Conservation (phyloP, 2,329 filamentous ascomycete genomes). For the Ascochyta lentis region DNA sequence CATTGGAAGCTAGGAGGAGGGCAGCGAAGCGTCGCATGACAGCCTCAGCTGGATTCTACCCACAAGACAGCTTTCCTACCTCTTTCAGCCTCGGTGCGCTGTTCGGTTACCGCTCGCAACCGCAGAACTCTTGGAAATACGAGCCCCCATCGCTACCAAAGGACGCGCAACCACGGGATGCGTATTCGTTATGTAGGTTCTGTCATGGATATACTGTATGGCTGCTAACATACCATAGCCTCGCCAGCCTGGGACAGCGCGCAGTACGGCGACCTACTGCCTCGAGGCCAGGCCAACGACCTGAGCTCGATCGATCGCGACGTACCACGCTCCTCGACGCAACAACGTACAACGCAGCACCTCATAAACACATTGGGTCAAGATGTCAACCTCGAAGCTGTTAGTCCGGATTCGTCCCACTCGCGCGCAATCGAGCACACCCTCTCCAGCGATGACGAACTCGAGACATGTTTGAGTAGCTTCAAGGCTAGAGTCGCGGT, state of each 20-base stretch:
- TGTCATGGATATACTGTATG: not conserved
- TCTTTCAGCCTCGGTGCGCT: slow-evolving; percentile 37
- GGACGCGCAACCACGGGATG: slow-evolving; percentile 16
- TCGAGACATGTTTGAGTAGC: slow-evolving; percentile 1
- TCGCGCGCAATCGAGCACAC: not conserved
- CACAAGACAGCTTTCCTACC: slow-evolving; percentile 29
- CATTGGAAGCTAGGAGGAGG: slow-evolving; percentile 66
- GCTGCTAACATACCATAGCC: slow-evolving; percentile 3
- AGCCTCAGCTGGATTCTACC: slow-evolving; percentile 51
- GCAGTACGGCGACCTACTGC: not conserved
- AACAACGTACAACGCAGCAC: not conserved
- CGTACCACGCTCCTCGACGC: not conserved
- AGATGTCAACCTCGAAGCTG: not conserved
- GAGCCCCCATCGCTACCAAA: slow-evolving; percentile 39
- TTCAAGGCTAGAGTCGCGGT: slow-evolving; percentile 1
- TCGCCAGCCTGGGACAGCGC: not conserved
- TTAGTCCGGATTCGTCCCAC: not conserved
- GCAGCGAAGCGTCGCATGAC: slow-evolving; percentile 63
- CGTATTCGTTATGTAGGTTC: slow-evolving; percentile 23
- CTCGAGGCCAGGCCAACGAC: not conserved
- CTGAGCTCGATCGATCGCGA: not conserved
- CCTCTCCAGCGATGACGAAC: not conserved
- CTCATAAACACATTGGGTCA: not conserved
- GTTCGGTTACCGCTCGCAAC: slow-evolving; percentile 34
- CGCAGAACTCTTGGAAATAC: slow-evolving; percentile 42